Base-by-base conservation (phyloP, 179 eudicot species). In the Heliamphora ciliata region DNA sequence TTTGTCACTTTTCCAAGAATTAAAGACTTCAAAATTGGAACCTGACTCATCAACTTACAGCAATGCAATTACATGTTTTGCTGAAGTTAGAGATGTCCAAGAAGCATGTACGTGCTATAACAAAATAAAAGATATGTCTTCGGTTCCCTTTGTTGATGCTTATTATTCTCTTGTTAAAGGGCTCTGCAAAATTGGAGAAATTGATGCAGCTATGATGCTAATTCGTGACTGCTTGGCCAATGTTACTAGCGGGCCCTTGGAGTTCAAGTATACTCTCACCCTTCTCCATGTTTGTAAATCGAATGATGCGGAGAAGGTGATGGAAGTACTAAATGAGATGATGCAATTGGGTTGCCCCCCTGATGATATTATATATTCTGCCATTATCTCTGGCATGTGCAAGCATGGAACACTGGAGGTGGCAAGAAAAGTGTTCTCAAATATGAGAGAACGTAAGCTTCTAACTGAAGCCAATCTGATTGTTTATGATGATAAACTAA, bases 331-430 rank as follows among this genome's bases (percentile, higher is more conserved):
- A 58, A 77, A 90, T 78, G 99, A 96, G 85, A 91, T 96, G 96
- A 82, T 88, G 78, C 86, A 94, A 76, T 86, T 88, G 76, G 97
- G 93, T 76, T 83, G 85, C 73, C 51, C 72, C 65, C 92, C 91
- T 44, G 88, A 88, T 87, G 93, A 88, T 75, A 74, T 94, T 24
- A 84, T 88, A 78, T 90, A 78, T 79, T 90, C 90, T 84, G 92
- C 97, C 82, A 85, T 96, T 71, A 93, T 96, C 40, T 94, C 87
- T 71, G 98, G 99, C 59, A 90, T 96, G 94, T 91, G 94, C 86
- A 89, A 91, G 89, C 87, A 94, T 79, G 99, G 98, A 81, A 92
- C 96, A 3, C 60, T 94, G 13, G 96, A 91, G 83, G 96, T 91
- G 88, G 97, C 90, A 21, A 90, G 97, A 83, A 93, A 90, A 86